These are phyloP conservation scores for Neofusicoccum parvum DNA, from an alignment of 2,329 filamentous ascomycete species.

Conservation along the genomic window DNA sequence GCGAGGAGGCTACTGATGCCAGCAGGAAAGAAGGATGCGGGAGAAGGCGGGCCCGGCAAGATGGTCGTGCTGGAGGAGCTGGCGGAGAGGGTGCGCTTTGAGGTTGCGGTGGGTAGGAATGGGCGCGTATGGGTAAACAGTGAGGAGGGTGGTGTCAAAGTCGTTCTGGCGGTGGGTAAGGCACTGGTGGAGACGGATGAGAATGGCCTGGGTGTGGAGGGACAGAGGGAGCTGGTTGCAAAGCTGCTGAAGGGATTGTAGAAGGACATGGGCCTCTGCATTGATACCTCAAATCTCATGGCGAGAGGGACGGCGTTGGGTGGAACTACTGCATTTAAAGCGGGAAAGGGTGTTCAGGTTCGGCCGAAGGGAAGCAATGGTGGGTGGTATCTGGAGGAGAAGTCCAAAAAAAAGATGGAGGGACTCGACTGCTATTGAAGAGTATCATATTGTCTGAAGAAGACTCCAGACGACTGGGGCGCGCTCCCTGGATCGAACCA, in stretches of 20 bases:
- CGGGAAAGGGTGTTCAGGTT: neutral
- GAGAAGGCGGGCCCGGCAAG: slow-evolving; percentile 33
- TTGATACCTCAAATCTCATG: slow-evolving; percentile 1
- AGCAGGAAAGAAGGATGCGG: slow-evolving; percentile 54
- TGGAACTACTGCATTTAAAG: neutral
- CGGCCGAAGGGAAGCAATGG: neutral
- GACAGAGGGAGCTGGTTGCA: slow-evolving; percentile 71
- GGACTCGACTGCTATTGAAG: too few relatives aligned
- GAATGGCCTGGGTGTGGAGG: slow-evolving; percentile 62
- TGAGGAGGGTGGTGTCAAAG: slow-evolving; percentile 62
- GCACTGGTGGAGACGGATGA: slow-evolving; percentile 79
- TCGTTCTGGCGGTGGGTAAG: slow-evolving; percentile 75
- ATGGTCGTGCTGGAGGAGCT: slow-evolving; percentile 79
- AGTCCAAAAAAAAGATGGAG: too few relatives aligned
- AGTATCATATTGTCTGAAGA: too few relatives aligned
- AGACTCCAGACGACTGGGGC: too few relatives aligned
- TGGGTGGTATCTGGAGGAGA: neutral
- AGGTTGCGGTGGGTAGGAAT: slow-evolving; percentile 91
- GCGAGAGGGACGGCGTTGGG: neutral
- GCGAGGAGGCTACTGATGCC: slow-evolving; percentile 72
- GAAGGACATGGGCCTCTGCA: neutral
- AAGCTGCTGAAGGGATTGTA: slow-evolving; percentile 62
- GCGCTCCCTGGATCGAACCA: too few relatives aligned
- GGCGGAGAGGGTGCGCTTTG: slow-evolving; percentile 81
- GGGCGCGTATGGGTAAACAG: slow-evolving; percentile 91